Conservation (phyloP, 202 grass and related monocot genomes). For the Panicum hallii region DNA sequence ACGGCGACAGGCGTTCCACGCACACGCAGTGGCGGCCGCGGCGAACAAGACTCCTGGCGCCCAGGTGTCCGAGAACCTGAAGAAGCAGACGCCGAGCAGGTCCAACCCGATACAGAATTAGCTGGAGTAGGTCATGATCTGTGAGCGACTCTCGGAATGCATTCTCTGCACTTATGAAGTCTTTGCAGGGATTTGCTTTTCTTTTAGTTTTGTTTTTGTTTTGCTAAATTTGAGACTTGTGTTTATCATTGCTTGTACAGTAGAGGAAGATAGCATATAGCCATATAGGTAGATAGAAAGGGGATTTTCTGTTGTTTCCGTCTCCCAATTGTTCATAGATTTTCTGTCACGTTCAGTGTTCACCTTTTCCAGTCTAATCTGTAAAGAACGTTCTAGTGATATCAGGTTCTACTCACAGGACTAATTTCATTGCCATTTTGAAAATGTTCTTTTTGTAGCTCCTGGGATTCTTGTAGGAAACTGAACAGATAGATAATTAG, state of each 20-base stretch:
- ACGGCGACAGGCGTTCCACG: conserved; percentile 6
- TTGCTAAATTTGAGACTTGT: background rate
- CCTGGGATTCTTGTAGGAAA: background rate
- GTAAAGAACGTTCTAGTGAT: background rate
- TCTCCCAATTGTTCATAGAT: conserved; percentile 5
- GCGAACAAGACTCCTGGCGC: background rate
- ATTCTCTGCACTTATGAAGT: background rate
- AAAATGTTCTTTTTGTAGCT: background rate
- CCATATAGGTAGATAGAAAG: background rate
- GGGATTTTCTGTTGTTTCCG: background rate
- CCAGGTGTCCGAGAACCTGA: conserved; percentile 31
- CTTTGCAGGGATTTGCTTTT: background rate
- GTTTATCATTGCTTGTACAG: background rate
- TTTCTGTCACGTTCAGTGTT: background rate
- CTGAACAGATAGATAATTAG: background rate
- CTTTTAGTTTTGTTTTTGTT: background rate
- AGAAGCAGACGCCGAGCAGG: conserved; percentile 53
- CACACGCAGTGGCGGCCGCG: background rate
- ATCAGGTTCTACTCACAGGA: background rate
- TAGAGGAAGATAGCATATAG: background rate
- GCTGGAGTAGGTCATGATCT: background rate
- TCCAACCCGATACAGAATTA: conserved; percentile 66
- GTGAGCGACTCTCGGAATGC: background rate
- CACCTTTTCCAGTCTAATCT: background rate
- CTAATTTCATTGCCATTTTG: background rate